Percentiles rank a stretch among this genome's conserved stretches.
Conservation (phyloP, 768 basidiomycete genomes). For the Panaeolus cyanescens region DNA sequence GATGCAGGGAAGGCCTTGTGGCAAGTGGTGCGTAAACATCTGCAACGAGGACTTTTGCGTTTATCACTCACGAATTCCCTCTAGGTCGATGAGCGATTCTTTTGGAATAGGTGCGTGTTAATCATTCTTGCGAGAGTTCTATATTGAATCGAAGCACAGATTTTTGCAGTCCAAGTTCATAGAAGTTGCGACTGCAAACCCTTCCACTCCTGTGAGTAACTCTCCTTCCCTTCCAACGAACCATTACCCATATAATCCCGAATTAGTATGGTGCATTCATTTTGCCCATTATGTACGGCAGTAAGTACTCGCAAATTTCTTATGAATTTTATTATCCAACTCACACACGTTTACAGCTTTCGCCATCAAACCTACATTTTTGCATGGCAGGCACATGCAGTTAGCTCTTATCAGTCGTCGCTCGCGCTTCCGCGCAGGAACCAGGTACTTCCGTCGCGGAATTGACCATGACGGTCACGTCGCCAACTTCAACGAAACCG, state of each 20-base stretch:
- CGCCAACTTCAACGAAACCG: constrained; percentile 98
- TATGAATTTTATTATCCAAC: constrained; percentile 5
- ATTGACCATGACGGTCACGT: constrained; percentile 88
- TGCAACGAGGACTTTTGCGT: neutral
- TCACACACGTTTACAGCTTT: constrained; percentile 58
- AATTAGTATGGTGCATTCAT: constrained; percentile 83
- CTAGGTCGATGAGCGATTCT: constrained; percentile 93
- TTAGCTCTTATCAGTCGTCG: constrained; percentile 91
- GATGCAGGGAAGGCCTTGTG: constrained; percentile 63
- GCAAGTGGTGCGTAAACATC: constrained; percentile 66
- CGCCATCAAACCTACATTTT: constrained; percentile 72
- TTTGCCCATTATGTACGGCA: constrained; percentile 92
- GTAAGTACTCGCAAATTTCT: constrained; percentile 49
- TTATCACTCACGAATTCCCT: neutral
- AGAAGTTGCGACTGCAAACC: constrained; percentile 41
- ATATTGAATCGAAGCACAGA: constrained; percentile 22
- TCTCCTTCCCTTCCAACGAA: neutral
- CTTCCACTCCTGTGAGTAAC: constrained; percentile 55
- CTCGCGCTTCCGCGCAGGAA: constrained; percentile 92
- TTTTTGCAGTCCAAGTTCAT: constrained; percentile 66
- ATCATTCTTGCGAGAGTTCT: neutral
- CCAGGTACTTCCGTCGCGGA: constrained; percentile 95
- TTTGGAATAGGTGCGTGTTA: constrained; percentile 86
- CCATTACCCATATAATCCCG: neutral
- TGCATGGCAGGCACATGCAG: constrained; percentile 79